Percentiles rank a stretch among this genome's conserved stretches.
phyloP scores from a whole-genome alignment of 1,284 basidiomycete species.

The Tylopilus sp. region DNA sequence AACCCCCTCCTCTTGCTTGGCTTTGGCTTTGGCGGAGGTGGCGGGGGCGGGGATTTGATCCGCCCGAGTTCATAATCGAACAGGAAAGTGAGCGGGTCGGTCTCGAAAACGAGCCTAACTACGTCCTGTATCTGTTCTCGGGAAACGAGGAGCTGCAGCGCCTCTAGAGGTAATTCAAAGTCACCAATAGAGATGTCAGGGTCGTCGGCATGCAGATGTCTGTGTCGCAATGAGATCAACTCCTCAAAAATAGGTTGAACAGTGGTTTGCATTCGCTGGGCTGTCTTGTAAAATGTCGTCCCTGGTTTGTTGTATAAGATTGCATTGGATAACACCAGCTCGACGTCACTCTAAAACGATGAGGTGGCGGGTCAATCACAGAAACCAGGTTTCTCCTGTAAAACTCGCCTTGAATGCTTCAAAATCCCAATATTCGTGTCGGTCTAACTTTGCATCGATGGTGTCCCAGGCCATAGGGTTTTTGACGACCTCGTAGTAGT shows the following conservation, averaged over 20 bases:
- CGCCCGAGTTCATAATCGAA: constrained; percentile 63
- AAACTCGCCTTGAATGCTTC: constrained; percentile 66
- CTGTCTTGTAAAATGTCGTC: constrained; percentile 69
- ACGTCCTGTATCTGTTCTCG: constrained; percentile 47
- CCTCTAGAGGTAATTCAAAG: constrained; percentile 61
- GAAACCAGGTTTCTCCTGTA: neutral
- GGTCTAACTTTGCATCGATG: constrained; percentile 77
- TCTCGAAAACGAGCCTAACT: constrained; percentile 48
- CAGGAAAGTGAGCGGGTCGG: constrained; percentile 60
- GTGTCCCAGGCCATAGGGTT: constrained; percentile 85
- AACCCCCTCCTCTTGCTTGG: constrained; percentile 34
- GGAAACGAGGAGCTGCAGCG: constrained; percentile 53
- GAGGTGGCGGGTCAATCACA: neutral
- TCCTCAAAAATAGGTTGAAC: constrained; percentile 57
- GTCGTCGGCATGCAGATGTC: constrained; percentile 11
- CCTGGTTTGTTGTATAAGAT: constrained; percentile 80
- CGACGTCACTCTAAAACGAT: constrained; percentile 65
- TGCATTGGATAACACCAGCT: constrained; percentile 83
- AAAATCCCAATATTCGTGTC: constrained; percentile 73
- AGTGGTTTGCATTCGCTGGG: constrained; percentile 62
- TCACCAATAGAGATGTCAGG: constrained; percentile 45
- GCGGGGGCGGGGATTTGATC: constrained; percentile 52
- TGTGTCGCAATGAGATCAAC: constrained; percentile 38
- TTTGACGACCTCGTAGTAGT: constrained; percentile 87
- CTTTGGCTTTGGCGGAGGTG: constrained; percentile 39